phyloP scores from a whole-genome alignment of 2,329 filamentous ascomycete genomes.

The Zasmidium citrigriseum region DNA sequence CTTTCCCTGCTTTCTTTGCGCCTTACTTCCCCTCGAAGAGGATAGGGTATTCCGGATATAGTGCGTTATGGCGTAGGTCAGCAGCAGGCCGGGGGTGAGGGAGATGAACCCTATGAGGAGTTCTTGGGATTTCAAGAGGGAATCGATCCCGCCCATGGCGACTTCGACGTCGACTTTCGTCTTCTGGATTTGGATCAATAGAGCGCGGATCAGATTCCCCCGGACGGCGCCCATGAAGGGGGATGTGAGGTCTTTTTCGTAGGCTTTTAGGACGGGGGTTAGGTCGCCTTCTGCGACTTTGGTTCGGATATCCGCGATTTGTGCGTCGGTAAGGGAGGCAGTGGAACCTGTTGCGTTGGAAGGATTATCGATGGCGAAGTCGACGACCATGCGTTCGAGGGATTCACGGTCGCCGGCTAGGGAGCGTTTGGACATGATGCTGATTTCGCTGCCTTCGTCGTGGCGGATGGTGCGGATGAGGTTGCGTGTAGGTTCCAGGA shows the following conservation, averaged over 20 bases:
- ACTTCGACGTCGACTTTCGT: conserved; percentile 98
- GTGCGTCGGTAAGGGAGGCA: conserved; percentile 58
- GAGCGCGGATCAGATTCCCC: conserved; percentile 83
- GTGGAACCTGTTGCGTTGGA: conserved; percentile 53
- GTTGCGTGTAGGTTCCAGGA: conserved; percentile 79
- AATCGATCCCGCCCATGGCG: conserved; percentile 92
- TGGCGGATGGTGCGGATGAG: conserved; percentile 91
- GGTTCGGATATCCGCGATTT: conserved; percentile 72
- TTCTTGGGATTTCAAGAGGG: conserved; percentile 92
- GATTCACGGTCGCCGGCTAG: conserved; percentile 87
- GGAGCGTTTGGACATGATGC: conserved; percentile 92
- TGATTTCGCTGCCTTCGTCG: conserved; percentile 88
- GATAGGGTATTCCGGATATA: conserved; percentile 73
- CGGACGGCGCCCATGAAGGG: conserved; percentile 80
- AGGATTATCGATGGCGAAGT: conserved; percentile 86
- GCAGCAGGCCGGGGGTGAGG: conserved; percentile 87
- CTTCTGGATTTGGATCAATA: conserved; percentile 96
- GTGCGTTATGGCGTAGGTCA: conserved; percentile 71
- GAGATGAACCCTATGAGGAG: conserved; percentile 97
- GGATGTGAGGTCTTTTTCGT: conserved; percentile 81
- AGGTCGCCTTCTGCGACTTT: conserved; percentile 91
- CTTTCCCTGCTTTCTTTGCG: conserved; percentile 66
- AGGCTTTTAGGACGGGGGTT: conserved; percentile 86
- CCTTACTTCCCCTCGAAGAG: conserved; percentile 67
- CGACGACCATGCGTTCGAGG: conserved; percentile 95